Conservation (phyloP, 768 basidiomycete genomes). For the Mycena amicta region DNA sequence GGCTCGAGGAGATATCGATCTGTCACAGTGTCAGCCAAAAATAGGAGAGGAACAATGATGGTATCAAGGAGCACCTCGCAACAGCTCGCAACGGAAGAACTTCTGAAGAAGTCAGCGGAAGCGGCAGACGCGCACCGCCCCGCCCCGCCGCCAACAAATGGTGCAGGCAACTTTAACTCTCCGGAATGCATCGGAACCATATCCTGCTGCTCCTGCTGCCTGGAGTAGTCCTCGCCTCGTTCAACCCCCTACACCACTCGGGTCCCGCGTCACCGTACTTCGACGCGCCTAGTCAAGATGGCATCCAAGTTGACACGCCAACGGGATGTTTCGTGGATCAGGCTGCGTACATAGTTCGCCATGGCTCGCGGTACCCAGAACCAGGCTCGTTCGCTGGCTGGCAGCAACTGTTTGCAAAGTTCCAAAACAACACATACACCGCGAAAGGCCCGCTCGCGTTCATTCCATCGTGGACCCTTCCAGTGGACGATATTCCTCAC, state of each 20-base stretch:
- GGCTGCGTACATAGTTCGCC: slow-evolving; percentile 46
- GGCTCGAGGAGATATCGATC: no score
- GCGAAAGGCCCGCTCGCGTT: slow-evolving; percentile 42
- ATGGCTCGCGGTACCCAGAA: slow-evolving; percentile 48
- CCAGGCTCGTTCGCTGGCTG: slow-evolving; percentile 43
- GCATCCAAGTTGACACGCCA: slow-evolving; percentile 35
- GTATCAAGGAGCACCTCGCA: no score
- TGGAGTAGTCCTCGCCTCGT: slow-evolving; percentile 14
- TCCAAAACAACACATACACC: slow-evolving; percentile 43
- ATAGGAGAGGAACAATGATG: no score
- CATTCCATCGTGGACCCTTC: slow-evolving; percentile 42
- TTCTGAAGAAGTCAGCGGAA: no score
- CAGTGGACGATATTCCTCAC: slow-evolving; percentile 42
- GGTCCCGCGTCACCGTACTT: slow-evolving; percentile 47
- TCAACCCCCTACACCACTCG: slow-evolving; percentile 45
- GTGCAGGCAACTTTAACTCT: neutral
- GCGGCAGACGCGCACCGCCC: no score
- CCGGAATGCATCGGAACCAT: slow-evolving; percentile 3
- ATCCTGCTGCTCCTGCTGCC: slow-evolving; percentile 1
- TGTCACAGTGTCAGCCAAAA: no score
- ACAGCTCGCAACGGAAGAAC: no score
- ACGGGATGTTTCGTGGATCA: slow-evolving; percentile 43
- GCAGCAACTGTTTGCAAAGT: slow-evolving; percentile 39
- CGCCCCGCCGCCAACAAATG: no score
- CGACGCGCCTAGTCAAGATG: slow-evolving; percentile 41